A percentile compares a stretch with the other conserved stretches of the same genome.
phyloP scores from a whole-genome alignment of 2,329 filamentous ascomycete genomes.

The Colletotrichum orchidophilum region DNA sequence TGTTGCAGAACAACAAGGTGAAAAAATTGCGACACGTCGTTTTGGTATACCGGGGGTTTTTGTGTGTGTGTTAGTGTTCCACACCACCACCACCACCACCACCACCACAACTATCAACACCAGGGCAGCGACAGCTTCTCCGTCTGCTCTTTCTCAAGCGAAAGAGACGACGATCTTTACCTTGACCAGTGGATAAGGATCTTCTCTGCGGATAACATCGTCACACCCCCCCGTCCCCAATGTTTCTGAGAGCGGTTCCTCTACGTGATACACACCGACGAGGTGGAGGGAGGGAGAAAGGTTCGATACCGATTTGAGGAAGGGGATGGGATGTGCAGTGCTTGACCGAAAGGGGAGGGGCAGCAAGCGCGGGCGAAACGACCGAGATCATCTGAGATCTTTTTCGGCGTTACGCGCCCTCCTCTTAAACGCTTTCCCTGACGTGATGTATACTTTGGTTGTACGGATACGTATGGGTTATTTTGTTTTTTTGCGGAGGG shows the following conservation, averaged over 20 bases:
- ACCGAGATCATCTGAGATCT: slow-evolving; percentile 19
- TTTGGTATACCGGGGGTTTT: not conserved
- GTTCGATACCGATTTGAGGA: not conserved
- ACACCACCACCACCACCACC: not conserved
- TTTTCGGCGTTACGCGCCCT: no score
- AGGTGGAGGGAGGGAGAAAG: not conserved
- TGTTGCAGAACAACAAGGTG: not conserved
- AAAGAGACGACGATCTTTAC: not conserved
- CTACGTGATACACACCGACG: slow-evolving; percentile 15
- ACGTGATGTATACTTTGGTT: no score
- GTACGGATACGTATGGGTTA: no score
- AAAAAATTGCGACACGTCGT: not conserved
- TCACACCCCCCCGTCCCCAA: not conserved
- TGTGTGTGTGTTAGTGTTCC: not conserved
- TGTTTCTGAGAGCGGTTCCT: not conserved
- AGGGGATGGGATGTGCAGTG: not conserved
- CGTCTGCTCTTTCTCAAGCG: not conserved
- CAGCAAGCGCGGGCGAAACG: not conserved
- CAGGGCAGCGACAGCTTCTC: not conserved
- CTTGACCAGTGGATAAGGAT: not conserved
- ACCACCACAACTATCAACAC: not conserved
- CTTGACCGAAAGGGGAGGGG: not conserved
- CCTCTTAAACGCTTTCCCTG: no score
- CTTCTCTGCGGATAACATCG: not conserved
- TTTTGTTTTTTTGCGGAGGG: no score